Percentiles rank a stretch among this genome's conserved stretches.
These are phyloP conservation scores for Fusarium beomiforme DNA, from an alignment of 2,329 filamentous ascomycete species.

Conservation along the genomic window DNA sequence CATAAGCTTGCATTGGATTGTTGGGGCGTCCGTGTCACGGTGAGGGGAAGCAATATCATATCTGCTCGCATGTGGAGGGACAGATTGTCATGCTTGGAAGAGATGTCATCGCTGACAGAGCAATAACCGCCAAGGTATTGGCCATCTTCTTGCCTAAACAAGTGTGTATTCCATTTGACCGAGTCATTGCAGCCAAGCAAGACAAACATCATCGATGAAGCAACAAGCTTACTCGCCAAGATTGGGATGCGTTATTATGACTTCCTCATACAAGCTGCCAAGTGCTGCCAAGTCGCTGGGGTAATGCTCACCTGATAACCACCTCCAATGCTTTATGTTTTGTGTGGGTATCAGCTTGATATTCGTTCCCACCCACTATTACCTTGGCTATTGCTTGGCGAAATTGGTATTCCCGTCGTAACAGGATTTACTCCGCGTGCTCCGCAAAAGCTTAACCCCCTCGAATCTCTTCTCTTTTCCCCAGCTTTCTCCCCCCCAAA, in stretches of 20 bases:
- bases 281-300: constrained; percentile 18
- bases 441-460: constrained; percentile 14
- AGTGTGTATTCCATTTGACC: constrained; percentile 16
- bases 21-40: not conserved
- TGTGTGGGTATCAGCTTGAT: constrained; percentile 7
- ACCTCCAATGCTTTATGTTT: not conserved
- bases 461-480: constrained; percentile 1
- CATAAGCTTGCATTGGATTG: not conserved
- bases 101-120: constrained; percentile 9
- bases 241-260: constrained; percentile 26
- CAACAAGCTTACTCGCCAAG: constrained; percentile 23
- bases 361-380: constrained; percentile 8
- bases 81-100: not conserved
- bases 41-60: constrained; percentile 6
- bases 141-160: not conserved
- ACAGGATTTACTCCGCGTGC: constrained; percentile 15
- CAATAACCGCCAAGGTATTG: not conserved
- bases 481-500: constrained; percentile 1
- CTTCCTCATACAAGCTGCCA: constrained; percentile 15
- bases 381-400: constrained; percentile 24
- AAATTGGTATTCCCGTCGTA: constrained; percentile 5
- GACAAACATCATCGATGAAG: not conserved
- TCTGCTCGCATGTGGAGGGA: constrained; percentile 11
- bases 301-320: constrained; percentile 15
- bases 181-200: constrained; percentile 8